These are phyloP conservation scores for Metschnikowia amazonensis DNA, from an alignment of 805 yeast species.

Conservation along the genomic window DNA sequence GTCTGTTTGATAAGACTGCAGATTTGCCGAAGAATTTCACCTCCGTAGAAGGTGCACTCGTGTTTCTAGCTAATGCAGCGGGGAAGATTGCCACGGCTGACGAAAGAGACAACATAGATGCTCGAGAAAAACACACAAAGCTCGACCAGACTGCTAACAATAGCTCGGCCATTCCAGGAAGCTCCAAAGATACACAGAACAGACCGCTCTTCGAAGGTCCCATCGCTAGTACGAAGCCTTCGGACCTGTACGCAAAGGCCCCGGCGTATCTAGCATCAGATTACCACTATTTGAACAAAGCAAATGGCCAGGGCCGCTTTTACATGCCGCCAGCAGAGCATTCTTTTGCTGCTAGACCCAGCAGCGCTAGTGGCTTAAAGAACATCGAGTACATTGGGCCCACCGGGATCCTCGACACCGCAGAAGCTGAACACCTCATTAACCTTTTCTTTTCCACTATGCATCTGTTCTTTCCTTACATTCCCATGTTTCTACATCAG, in stretches of 20 bases:
- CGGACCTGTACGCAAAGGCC: conserved; percentile 1
- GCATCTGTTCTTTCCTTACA: conserved; percentile 88
- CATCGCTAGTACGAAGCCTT: not conserved
- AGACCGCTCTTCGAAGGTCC: not conserved
- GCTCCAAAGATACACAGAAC: not conserved
- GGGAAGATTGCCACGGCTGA: conserved; percentile 71
- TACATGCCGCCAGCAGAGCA: conserved; percentile 44
- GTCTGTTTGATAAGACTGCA: not conserved
- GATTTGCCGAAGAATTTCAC: conserved; percentile 28
- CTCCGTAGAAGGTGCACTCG: conserved; percentile 58
- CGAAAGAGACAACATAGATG: conserved; percentile 58
- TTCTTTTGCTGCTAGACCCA: conserved; percentile 42
- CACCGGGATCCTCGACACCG: conserved; percentile 54
- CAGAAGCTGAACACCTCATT: conserved; percentile 56
- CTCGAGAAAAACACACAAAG: conserved; percentile 44
- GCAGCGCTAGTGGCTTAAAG: conserved; percentile 44
- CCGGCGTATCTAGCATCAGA: conserved; percentile 2
- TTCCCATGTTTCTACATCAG: conserved; percentile 69
- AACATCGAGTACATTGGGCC: conserved; percentile 65
- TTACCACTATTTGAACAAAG: not conserved
- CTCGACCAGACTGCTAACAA: conserved; percentile 29
- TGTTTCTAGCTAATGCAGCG: conserved; percentile 73
- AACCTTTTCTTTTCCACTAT: conserved; percentile 66
- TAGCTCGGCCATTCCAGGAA: not conserved
- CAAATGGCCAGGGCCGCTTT: conserved; percentile 20